Base-by-base conservation (phyloP, 345 rosid genomes). In the Lumnitzera littorea region DNA sequence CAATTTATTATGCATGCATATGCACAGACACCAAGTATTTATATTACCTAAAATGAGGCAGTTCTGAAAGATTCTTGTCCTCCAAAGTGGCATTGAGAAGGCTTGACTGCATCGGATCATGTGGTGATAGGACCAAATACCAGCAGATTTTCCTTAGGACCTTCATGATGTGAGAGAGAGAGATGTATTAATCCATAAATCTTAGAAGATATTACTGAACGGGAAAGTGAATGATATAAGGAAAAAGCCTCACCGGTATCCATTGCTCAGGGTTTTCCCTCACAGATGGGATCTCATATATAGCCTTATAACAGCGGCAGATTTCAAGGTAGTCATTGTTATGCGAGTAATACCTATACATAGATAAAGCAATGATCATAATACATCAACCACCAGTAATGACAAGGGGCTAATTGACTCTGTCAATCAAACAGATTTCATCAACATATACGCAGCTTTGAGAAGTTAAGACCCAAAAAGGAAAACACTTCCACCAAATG, bases 221-320 rank as follows among this genome's bases (percentile, higher is more conserved):
- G 3, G 11, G 56, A 36, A 36, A 1, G 43, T 46, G 12, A 56
- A 29, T 64, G 51, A 58, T 25, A 9, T 47, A 63, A 43, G 12
- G 15, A 13, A 57, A 48, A 58, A 68, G 56, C 43, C 63, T 74
- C 74, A 89, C 98, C 36, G 91, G 96, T 68, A 73, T 80, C 96
- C 96, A 88, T 51, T 77, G 89, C 53, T 68, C 82, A 15, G 95
- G 81, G 63, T 71, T 76, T 76, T 84, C 97, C 74, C 70, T 86
- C 57, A 95, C 88, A 49, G 91, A 79, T 17, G 88, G 96, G 62
- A 95, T 95, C 76, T 91, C 92, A 65, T 95, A 95, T 50, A 95
- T 95, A 2, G 97, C 69, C 90, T 85, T 89, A 63, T 89, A 89
- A 91, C 90, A 89, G 64, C 96, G 88, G 48, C 91, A 85, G 36